Conservation (phyloP, 257 asterid genomes). For the Orobanche coerulescens region DNA sequence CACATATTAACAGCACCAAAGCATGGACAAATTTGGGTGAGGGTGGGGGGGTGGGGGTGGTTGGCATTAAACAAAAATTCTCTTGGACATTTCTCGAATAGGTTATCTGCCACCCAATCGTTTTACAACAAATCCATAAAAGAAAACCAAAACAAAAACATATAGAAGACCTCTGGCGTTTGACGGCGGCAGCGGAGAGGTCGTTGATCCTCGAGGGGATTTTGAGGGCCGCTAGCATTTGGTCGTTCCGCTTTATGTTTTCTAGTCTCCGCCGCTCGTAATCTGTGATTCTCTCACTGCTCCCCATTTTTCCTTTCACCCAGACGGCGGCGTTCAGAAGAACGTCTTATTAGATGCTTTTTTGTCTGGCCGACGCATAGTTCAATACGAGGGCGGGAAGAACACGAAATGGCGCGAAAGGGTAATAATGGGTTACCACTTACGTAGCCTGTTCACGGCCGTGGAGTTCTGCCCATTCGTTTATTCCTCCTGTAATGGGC, state of each 20-base stretch:
- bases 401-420: no score
- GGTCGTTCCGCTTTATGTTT: constrained; percentile 70
- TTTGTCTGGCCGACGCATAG: no score
- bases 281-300: constrained; percentile 38
- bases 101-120: constrained; percentile 1
- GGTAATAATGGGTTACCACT: no score
- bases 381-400: no score
- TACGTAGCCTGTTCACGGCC: no score
- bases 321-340: not conserved
- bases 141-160: not conserved
- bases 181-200: constrained; percentile 41
- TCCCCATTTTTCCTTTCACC: constrained; percentile 36
- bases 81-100: constrained; percentile 13
- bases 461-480: no score
- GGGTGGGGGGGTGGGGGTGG: no score
- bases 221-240: constrained; percentile 79
- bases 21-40: no score
- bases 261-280: constrained; percentile 78
- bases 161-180: constrained; percentile 40
- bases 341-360: no score
- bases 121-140: not conserved
- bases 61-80: not conserved
- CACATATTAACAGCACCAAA: not conserved
- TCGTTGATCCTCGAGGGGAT: constrained; percentile 45
- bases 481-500: no score